Base-by-base conservation (phyloP, 257 asterid species). In the Primulina huaijiensis region DNA sequence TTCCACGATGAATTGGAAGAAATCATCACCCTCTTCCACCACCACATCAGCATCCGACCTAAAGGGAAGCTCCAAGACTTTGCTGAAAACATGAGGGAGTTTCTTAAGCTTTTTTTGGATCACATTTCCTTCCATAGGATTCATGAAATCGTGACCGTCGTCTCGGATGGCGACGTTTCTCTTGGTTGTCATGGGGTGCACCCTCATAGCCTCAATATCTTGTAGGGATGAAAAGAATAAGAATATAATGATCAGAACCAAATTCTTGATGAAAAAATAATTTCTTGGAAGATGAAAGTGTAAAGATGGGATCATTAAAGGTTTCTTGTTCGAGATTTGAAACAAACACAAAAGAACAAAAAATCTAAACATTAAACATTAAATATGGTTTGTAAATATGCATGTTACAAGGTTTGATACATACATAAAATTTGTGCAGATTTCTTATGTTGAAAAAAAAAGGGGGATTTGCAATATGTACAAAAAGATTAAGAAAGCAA, bases 31-130 rank as follows among this genome's bases (percentile, higher is more conserved):
- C 77, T 87, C 93, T 69, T 89, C 85, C 23, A 89, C 82, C 34
- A 56, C 77, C 70, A 87, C 94, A 12, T 87, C 91, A 17, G 88
- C 91, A 12, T 87, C 94, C 5, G 88, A 85, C 23, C 77, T 25
- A 60, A 89, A 83, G 17, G 94, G 94, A 77, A 89, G 71, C 65
- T 89, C 90, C 64, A 87, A 66, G 62, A 89, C 92, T 71, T 83
- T 87, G 82, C 90, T 79, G 33, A 87, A 87, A 16, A 89, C 92
- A 60, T 89, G 92, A 59, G 96, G 96, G 64, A 89, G 67, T 76
- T 80, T 86, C 69, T 88, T 65, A 59, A 89, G 90, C 79, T 79
- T 85, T 71, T 78, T 82, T 68, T 58, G 60, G 29, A 83, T 33
- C 37, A 33, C 65, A 35, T 72, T 76, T 30, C 75, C 67, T 40